Conservation (phyloP, 495 filamentous ascomycete genomes). For the Amniculicola lignicola region DNA sequence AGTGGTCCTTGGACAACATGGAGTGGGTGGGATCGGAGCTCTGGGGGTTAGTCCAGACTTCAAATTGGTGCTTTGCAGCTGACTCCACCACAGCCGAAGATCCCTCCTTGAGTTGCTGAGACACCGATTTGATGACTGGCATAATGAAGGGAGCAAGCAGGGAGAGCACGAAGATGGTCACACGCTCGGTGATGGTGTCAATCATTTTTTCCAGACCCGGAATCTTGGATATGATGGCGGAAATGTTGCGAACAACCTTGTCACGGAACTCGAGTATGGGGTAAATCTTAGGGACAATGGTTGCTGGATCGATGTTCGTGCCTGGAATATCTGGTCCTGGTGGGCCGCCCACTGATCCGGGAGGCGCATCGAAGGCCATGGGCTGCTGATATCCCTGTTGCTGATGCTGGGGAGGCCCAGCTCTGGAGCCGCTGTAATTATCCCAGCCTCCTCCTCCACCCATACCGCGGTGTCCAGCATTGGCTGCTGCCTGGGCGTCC, state of each 20-base stretch:
- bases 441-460: constrained; percentile 30
- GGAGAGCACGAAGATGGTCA: constrained; percentile 86
- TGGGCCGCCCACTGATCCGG: constrained; percentile 49
- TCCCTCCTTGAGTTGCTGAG: constrained; percentile 75
- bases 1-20: constrained; percentile 94
- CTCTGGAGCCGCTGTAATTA: constrained; percentile 35
- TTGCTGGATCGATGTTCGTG: constrained; percentile 79
- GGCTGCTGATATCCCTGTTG: constrained; percentile 21
- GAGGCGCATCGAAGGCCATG: constrained; percentile 47
- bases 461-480: constrained; percentile 16
- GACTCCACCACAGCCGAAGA: constrained; percentile 76
- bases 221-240: constrained; percentile 81
- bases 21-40: constrained; percentile 93
- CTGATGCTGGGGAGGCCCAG: constrained; percentile 8
- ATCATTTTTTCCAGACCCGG: constrained; percentile 82
- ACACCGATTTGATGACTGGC: constrained; percentile 85
- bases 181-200: constrained; percentile 85
- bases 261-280: constrained; percentile 93
- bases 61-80: constrained; percentile 79
- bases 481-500: constrained; percentile 61
- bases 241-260: constrained; percentile 81
- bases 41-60: constrained; percentile 81
- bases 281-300: constrained; percentile 80
- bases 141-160: constrained; percentile 85
- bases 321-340: constrained; percentile 60